Evolutionary conservation across 164 flowering plant species (phyloP).

Genomic region (Berberis vulgaris): DNA sequence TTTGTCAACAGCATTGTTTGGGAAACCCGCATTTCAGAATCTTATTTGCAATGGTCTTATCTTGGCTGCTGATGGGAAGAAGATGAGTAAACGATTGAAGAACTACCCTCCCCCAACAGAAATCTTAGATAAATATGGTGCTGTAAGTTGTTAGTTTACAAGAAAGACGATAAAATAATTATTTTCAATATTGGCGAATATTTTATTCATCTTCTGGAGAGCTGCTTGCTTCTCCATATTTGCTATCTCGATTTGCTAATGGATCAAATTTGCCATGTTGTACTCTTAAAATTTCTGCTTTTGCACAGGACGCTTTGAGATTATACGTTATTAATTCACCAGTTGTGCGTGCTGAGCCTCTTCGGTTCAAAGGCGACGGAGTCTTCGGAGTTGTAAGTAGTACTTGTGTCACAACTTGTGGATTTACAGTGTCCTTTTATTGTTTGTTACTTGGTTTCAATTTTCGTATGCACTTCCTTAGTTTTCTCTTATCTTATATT

Average conservation of each 20-base stretch:
- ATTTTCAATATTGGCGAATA: not conserved
- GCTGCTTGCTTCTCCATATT: not conserved
- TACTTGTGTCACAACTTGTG: not conserved
- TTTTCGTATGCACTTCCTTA: too few relatives aligned
- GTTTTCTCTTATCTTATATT: not conserved
- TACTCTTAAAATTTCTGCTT: not conserved
- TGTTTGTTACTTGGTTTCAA: too few relatives aligned
- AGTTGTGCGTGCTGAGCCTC: constrained; percentile 95
- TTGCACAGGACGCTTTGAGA: constrained; percentile 75
- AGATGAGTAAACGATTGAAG: constrained; percentile 88
- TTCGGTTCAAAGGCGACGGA: constrained; percentile 87
- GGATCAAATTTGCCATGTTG: not conserved
- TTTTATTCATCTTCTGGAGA: too few relatives aligned
- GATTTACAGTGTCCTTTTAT: not conserved
- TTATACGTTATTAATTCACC: constrained; percentile 94
- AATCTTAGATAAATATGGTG: constrained; percentile 84
- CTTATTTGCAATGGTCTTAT: constrained; percentile 97
- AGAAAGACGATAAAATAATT: not conserved
- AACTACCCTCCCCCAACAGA: constrained; percentile 89
- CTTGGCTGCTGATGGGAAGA: constrained; percentile 93
- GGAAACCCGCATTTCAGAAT: constrained; percentile 90
- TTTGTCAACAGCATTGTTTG: constrained; percentile 89
- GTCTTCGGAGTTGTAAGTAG: constrained; percentile 84
- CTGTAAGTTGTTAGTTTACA: constrained; percentile 45
- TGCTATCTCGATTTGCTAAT: too few relatives aligned